Base-by-base conservation (phyloP, 768 basidiomycete genomes). In the Serendipita sp. region DNA sequence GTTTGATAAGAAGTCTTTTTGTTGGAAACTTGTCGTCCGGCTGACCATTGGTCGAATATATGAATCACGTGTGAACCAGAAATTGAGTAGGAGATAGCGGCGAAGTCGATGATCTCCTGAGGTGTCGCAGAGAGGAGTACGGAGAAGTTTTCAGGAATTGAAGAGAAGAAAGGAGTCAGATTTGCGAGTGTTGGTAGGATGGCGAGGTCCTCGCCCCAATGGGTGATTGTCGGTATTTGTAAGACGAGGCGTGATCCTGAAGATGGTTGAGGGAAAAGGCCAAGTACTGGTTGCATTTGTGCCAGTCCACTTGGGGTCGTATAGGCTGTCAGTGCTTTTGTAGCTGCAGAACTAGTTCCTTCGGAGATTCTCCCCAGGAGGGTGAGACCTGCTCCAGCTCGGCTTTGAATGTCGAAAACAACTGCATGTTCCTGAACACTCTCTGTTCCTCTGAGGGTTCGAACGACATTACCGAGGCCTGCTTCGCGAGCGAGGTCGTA, bases 21-120 rank as follows among this genome's bases (percentile, higher is more conserved):
- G 16, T n/a, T 16, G 2, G 88, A 83, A 38, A 82, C 76, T 75
- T 98, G 92, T 30, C 95, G 85, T 38, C 85, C 78, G 36, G 84
- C 79, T 67, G 83, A 83, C 71, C 89, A 80, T 69, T 95, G 89
- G 74, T 98, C 93, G 71, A 98, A 93, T 46, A 97, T 76, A 73
- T 97, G 92, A 64, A 93, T 80, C 65, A 89, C 84, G 73, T 95
- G 90, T 46, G 76, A 80, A 18, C 76, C 72, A 15, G 79, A 78
- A 60, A 88, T 74, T 66, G 78, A 79, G 77, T 93, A 93, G n/a
- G 91, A 79, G 56, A 91, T 78, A 32, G 81, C 70, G 2, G 92
- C 82, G 64, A 91, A 81, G 70, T 91, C 87, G 54, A 85, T 80
- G 15, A 88, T 79, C 72, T 96, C 91, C 68, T 88, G 86, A 0